Evolutionary conservation across 1,139 yeast species (phyloP), one percentile per base, ranked within the genome.

Genomic region (Yamadazyma diospyri): DNA sequence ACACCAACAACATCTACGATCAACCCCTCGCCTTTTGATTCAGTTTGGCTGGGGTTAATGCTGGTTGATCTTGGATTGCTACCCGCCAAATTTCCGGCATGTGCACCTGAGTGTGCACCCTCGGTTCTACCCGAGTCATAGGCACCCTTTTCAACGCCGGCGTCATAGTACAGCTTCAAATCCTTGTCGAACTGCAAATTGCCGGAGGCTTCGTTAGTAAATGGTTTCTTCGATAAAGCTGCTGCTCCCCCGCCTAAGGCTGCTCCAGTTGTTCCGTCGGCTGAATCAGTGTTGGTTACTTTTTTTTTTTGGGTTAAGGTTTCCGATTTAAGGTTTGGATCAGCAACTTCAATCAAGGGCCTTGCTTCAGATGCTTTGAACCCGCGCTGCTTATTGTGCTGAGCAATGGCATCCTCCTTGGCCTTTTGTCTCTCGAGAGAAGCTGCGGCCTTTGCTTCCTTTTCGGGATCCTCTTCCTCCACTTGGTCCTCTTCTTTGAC

Each of bases 1-100:
- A 60, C 58, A 19, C 70, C 70, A 41, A 64, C 53, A 10, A 64
- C 70, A 42, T 64, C 69, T 23, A 64, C 64, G 16, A 58, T 51
- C 20, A 61, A 47, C 16, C 49, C 46, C 19, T 22, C 10, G 9
- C 20, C 20, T n/a, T n/a, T n/a, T n/a, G n/a, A n/a, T n/a, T n/a
- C n/a, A n/a, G n/a, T n/a, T n/a, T n/a, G n/a, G n/a, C n/a, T n/a
- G n/a, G n/a, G n/a, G n/a, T n/a, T n/a, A n/a, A n/a, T n/a, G n/a
- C n/a, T n/a, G n/a, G n/a, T n/a, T n/a, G n/a, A n/a, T n/a, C n/a
- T n/a, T n/a, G n/a, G n/a, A n/a, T n/a, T n/a, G n/a, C n/a, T n/a
- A n/a, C n/a, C n/a, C n/a, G n/a, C n/a, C n/a, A n/a, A n/a, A n/a
- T n/a, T n/a, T n/a, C n/a, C n/a, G n/a, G n/a, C n/a, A n/a, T n/a